Conservation (phyloP, 2,329 filamentous ascomycete genomes). For the Talaromyces islandicus region DNA sequence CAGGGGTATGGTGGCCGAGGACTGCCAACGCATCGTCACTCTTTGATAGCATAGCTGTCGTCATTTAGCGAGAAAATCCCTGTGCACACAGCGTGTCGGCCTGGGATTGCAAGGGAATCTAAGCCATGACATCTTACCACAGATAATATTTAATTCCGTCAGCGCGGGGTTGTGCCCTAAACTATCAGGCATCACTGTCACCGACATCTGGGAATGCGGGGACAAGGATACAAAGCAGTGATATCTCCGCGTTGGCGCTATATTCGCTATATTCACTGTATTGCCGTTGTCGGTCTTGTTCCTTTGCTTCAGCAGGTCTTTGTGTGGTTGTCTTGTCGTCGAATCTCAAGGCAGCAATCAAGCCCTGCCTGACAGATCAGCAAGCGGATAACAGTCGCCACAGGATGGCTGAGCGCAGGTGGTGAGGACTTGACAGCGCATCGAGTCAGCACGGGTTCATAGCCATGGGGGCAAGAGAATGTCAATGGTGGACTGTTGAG, state of each 20-base stretch:
- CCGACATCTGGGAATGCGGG: too few relatives aligned
- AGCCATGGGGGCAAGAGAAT: too few relatives aligned
- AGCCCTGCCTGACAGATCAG: background rate
- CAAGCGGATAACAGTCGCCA: background rate
- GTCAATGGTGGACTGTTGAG: too few relatives aligned
- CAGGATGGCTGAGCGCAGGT: background rate
- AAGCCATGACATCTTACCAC: background rate
- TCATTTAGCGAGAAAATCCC: background rate
- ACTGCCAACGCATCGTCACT: conserved; percentile 9
- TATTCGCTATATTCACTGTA: too few relatives aligned
- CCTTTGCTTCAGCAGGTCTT: background rate
- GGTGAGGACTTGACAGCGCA: background rate
- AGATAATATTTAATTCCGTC: background rate
- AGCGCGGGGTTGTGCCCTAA: background rate
- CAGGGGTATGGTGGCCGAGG: background rate
- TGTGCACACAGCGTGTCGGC: background rate
- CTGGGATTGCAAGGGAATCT: background rate
- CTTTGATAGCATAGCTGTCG: background rate
- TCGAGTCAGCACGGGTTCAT: background rate
- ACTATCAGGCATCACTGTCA: background rate
- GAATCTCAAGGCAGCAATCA: background rate
- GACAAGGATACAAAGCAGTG: background rate
- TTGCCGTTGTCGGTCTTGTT: background rate
- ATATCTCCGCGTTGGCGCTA: background rate
- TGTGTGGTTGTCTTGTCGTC: background rate